Evolutionary conservation across 2,329 filamentous ascomycete genomes (phyloP), one percentile per base, ranked within the genome.

Genomic region (Alternaria triticina): DNA sequence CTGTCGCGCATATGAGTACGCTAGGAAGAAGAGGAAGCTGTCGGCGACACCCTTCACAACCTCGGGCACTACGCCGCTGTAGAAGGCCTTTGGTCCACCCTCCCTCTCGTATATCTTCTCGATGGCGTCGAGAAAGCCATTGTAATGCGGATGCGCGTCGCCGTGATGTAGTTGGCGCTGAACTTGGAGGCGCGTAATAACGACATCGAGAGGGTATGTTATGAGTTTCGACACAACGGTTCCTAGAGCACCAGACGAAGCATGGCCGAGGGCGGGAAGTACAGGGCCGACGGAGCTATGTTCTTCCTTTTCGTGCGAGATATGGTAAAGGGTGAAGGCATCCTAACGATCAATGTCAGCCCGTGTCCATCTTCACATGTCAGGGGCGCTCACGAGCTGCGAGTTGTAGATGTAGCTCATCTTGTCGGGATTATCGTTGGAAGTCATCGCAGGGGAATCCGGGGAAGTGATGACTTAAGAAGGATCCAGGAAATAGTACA

Each of bases 11-110:
- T 86, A 86, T 3, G 82, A 91, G 81, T 97, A 96, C 62, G 92
- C 90, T 17, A 95, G 85, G 81, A 96, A 96, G 83, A 96, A 96
- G 55, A 96, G 84, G 76, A 96, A 95, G 60, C 90, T 92, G 81
- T 96, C 93, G 28, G 88, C 78, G 12, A 85, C 78, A 46, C 80
- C 80, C 68, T 85, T 85, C 25, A 78, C 69, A 1, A 82, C 80
- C 70, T 85, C 83, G 9, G 79, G 78, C 15, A 69, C 65, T 9
- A 82, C 73, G 5, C 84, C 83, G 23, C 79, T 82, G 67, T 85
- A 97, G 68, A 97, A 89, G 1, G 90, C 91, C 55, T 78, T 75
- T 17, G 90, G 68, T 4, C 91, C 89, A n/a, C 92, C 92, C 78
- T 94, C 91, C 30, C 86, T 83, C 33, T 83, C 81, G 72, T 90